phyloP scores from a whole-genome alignment of 768 basidiomycete species.

The Lenzites betulinus region DNA sequence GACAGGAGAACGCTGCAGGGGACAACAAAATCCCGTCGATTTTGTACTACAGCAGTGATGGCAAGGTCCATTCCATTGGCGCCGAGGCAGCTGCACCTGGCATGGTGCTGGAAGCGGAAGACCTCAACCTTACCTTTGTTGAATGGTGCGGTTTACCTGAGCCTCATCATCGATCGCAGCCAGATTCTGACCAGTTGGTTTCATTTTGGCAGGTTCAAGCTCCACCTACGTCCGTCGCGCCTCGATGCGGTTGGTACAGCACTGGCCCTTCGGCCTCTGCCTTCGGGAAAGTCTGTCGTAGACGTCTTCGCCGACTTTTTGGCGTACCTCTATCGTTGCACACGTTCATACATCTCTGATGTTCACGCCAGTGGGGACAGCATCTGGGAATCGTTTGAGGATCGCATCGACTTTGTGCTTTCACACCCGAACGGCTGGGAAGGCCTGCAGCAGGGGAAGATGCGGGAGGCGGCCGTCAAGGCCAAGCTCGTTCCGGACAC shows the following conservation, averaged over 20 bases:
- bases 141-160: conserved; percentile 19
- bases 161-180: conserved; percentile 5
- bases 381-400: conserved; percentile 48
- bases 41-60: conserved; percentile 46
- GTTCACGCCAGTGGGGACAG: conserved; percentile 44
- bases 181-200: background rate
- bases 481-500: conserved; percentile 53
- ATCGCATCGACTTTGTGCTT: conserved; percentile 51
- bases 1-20: conserved; percentile 40
- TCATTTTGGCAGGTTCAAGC: conserved; percentile 19
- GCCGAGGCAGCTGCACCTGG: conserved; percentile 39
- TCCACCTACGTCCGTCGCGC: conserved; percentile 18
- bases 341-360: conserved; percentile 49
- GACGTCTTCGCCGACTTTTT: conserved; percentile 52
- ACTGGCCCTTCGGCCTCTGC: conserved; percentile 35
- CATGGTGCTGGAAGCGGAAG: conserved; percentile 6
- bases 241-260: background rate
- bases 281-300: conserved; percentile 41
- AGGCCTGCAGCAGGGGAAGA: conserved; percentile 55
- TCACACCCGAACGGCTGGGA: conserved; percentile 71
- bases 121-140: background rate
- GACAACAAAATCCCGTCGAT: conserved; percentile 53
- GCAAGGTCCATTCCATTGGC: conserved; percentile 43
- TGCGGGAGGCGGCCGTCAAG: conserved; percentile 52
- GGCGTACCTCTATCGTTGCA: conserved; percentile 46